A percentile compares a stretch with the other conserved stretches of the same genome.
Evolutionary conservation across 202 grass and related monocot species (phyloP).

Genomic region (Setaria italica): DNA sequence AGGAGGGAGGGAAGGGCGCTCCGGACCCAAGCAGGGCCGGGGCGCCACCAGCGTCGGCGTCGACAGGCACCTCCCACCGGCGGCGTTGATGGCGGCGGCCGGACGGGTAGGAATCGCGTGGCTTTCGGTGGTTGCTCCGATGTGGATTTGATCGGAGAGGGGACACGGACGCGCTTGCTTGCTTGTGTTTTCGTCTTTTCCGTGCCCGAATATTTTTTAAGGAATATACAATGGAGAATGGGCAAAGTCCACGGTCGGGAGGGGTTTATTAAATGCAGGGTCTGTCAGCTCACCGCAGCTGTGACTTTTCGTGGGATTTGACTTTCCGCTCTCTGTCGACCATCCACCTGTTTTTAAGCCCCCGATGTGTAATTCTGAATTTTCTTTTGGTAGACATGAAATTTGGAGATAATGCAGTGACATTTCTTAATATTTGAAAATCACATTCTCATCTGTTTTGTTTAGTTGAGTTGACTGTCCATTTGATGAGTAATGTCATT

Average conservation of each 20-base stretch:
- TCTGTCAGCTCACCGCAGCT: slow-evolving; percentile 38
- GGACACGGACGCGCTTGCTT: slow-evolving; percentile 6
- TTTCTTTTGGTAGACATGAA: not conserved
- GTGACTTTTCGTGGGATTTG: slow-evolving; percentile 36
- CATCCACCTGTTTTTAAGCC: not conserved
- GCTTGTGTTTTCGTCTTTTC: slow-evolving; percentile 5
- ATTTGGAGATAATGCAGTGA: not conserved
- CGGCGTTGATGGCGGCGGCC: slow-evolving; percentile 36
- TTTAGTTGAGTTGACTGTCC: not conserved
- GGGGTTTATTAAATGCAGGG: slow-evolving; percentile 38
- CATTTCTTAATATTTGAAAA: slow-evolving; percentile 3
- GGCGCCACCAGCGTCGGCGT: slow-evolving; percentile 16
- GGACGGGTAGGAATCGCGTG: slow-evolving; percentile 39
- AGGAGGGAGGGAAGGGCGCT: slow-evolving; percentile 6
- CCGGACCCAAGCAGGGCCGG: not conserved
- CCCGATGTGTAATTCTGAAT: not conserved
- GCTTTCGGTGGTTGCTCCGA: slow-evolving; percentile 39
- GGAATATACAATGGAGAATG: not conserved
- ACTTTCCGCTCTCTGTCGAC: slow-evolving; percentile 11
- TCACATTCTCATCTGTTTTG: not conserved
- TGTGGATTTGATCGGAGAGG: slow-evolving; percentile 55
- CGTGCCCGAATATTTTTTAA: not conserved
- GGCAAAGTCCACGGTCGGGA: slow-evolving; percentile 48
- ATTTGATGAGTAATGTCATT: not conserved
- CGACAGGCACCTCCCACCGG: slow-evolving; percentile 47